Evolutionary conservation across 108 stramenopile genomes (phyloP).

Genomic region (Cyclotella atomus): DNA sequence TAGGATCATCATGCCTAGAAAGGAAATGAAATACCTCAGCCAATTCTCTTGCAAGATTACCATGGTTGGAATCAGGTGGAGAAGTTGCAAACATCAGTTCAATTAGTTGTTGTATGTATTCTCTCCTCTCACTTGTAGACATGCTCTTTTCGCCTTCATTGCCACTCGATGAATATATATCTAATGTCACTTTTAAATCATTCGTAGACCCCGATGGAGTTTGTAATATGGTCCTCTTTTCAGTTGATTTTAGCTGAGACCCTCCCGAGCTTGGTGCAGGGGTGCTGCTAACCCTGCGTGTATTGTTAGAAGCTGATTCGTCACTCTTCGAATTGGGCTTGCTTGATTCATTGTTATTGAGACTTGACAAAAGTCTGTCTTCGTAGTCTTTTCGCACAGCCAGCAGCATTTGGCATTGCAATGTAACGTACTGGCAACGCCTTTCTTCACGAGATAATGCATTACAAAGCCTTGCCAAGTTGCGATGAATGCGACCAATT

Average conservation of each 20-base stretch:
- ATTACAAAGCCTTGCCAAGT: constrained; percentile 71
- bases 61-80: constrained; percentile 42
- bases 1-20: constrained; percentile 54
- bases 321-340: neutral
- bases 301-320: constrained; percentile 2
- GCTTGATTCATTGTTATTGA: neutral
- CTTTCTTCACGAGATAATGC: constrained; percentile 79
- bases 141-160: constrained; percentile 9
- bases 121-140: constrained; percentile 38
- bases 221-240: constrained; percentile 9
- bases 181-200: constrained; percentile 9
- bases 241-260: constrained; percentile 9
- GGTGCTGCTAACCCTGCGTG: constrained; percentile 4
- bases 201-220: neutral
- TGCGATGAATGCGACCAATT: constrained; percentile 73
- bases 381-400: constrained; percentile 52
- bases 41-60: constrained; percentile 81
- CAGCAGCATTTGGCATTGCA: constrained; percentile 59
- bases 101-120: constrained; percentile 69
- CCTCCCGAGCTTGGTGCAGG: neutral
- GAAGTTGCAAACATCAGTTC: constrained; percentile 74
- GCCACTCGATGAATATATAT: neutral
- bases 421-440: constrained; percentile 76
- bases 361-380: neutral
- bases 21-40: constrained; percentile 75